Evolutionary conservation across 2,329 filamentous ascomycete species (phyloP), one percentile per base, ranked within the genome.

Genomic region (Zasmidium citrigriseum): DNA sequence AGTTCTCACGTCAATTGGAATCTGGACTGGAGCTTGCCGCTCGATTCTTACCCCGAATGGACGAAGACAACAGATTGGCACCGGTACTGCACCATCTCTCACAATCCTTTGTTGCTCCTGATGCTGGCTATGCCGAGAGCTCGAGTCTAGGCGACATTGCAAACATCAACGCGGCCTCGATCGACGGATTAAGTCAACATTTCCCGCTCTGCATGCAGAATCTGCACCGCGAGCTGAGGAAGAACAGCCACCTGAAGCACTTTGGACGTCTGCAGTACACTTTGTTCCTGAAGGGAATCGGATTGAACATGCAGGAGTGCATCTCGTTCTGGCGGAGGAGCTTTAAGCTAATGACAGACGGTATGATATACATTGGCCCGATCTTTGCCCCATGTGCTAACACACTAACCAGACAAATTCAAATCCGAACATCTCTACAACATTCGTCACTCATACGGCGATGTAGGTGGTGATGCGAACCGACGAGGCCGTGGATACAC

Each of bases 361-460:
- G 70, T 71, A 60, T 58, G 64, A 46, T 2, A 16, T 20, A 11
- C 12, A 24, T 14, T 11, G 20, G 3, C 10, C 34, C 23, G n/a
- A 14, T 16, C 14, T 16, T n/a, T 22, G 12, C n/a, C n/a, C 23
- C 14, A 14, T 20, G 18, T 46, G 22, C 62, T 66, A 29, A 62
- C 46, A 12, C 41, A 5, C 3, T 24, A 16, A 29, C 9, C 60
- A 73, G 93, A 98, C 69, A 88, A 88, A 34, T 99, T 98, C 83
- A 96, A 96, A 77, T 98, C 97, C 72, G 92, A 97, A 72, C 98
- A 99, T 78, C 85, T 90, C 46, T 99, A 99, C 82, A 98, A 99
- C 73, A 86, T 98, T 58, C 89, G 93, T n/a, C 93, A 99, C 81
- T 76, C 82, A 0, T 99, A 98, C 73, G 95, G 95, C 65, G 93